These are phyloP conservation scores for Fraxinus pennsylvanica DNA, from an alignment of 257 asterid species.

Conservation along the genomic window DNA sequence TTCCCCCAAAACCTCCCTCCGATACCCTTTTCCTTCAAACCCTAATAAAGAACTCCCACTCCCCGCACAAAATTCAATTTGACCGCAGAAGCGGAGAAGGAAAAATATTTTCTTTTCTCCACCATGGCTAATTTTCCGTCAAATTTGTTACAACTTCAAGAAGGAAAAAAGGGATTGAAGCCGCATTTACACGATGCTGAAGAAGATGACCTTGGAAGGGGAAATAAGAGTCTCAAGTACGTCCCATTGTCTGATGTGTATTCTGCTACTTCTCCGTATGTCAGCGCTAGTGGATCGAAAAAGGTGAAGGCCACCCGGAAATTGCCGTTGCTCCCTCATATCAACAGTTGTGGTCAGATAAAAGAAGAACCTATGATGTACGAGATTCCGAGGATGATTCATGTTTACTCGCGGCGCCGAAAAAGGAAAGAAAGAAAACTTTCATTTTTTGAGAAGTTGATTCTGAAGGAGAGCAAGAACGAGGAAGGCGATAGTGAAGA, in stretches of 20 bases:
- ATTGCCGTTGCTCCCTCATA: conserved; percentile 31
- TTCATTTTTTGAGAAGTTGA: conserved; percentile 30
- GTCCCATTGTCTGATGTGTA: conserved; percentile 85
- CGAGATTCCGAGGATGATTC: conserved; percentile 26
- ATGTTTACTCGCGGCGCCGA: conserved; percentile 57
- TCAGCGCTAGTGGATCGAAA: conserved; percentile 68
- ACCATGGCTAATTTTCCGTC: conserved; percentile 50
- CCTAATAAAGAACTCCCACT: conserved; percentile 39
- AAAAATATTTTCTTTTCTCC: neutral
- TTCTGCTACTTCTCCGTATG: conserved; percentile 84
- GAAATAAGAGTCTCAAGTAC: conserved; percentile 52
- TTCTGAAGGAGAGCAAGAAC: conserved; percentile 16
- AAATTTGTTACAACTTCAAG: conserved; percentile 22
- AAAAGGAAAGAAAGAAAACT: conserved; percentile 37
- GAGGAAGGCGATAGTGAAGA: conserved; percentile 30
- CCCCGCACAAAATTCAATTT: neutral
- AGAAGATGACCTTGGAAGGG: conserved; percentile 52
- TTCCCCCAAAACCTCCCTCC: conserved; percentile 38
- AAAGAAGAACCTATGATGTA: conserved; percentile 5
- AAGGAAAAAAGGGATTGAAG: conserved; percentile 29
- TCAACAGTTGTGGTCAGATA: conserved; percentile 41
- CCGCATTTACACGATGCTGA: conserved; percentile 39
- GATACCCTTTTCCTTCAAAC: conserved; percentile 33
- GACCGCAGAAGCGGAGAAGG: conserved; percentile 8
- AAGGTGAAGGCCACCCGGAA: conserved; percentile 75